Base-by-base conservation (phyloP, 768 basidiomycete genomes). In the Rhodotorula sphaerocarpa region DNA sequence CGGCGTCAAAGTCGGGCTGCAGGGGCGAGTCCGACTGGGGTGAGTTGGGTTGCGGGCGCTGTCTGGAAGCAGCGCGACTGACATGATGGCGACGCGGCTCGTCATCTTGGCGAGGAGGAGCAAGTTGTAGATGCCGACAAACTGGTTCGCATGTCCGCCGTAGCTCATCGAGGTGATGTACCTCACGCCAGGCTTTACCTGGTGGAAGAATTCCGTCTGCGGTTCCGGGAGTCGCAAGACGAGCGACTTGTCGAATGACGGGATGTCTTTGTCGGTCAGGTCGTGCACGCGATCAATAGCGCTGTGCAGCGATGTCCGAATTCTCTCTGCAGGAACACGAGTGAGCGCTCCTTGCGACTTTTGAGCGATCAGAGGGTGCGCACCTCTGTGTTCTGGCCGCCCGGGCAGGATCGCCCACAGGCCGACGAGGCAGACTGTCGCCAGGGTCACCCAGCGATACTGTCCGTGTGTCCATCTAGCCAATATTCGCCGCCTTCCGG, bases 121-220 rank as follows among this genome's bases (percentile, higher is more conserved):
- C 23, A 69, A 36, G 28, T 69, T 69, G 39, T 53, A n/a, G 27
- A 69, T 64, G 3, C 48, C 55, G 48, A 69, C 65, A 45, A 69
- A 65, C 44, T 69, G 67, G 45, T 69, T 69, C 9, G 67, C 66
- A 18, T 69, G 67, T 1, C 67, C 67, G 10, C 67, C 67, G 36
- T 62, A 69, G 33, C 56, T 54, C 33, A 65, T 11, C 11, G 57
- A 33, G 0, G 61, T 59, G 21, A 65, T 42, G 39, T 69, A 69
- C 1, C 63, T 52, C 23, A 65, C 61, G 4, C 47, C 60, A 0
- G 46, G 45, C 43, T 60, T 59, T 3, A 69, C 21, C 60, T 69
- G 67, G 4, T n/a, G 25, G 5, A 1, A 7, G 5, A 62, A 25
- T 1, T 44, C 44, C 27, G 62, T 55, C 42, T 65, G 67, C 18